Conservation (phyloP, 2,329 filamentous ascomycete species). For the Exophiala sp. region DNA sequence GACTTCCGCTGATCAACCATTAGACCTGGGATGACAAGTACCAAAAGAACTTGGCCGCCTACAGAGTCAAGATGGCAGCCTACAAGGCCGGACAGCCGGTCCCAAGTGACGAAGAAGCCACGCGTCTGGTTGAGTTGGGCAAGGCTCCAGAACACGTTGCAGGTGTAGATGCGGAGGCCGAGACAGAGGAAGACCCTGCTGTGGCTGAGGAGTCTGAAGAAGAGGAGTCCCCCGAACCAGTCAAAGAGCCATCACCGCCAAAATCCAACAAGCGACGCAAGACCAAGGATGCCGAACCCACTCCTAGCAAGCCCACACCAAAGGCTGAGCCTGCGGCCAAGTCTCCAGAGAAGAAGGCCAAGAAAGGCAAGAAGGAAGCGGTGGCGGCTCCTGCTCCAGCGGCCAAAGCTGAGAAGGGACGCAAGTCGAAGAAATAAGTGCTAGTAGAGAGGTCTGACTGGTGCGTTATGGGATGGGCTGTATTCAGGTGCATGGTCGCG, state of each 20-base stretch:
- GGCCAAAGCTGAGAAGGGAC: slow-evolving; percentile 27
- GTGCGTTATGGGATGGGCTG: neutral
- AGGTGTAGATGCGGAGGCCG: slow-evolving; percentile 32
- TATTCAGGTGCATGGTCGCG: no score
- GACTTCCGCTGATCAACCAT: slow-evolving; percentile 4
- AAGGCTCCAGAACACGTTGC: slow-evolving; percentile 26
- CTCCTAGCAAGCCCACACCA: slow-evolving; percentile 37
- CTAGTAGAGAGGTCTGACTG: neutral
- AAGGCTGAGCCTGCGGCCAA: slow-evolving; percentile 31
- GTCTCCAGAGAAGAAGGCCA: slow-evolving; percentile 37
- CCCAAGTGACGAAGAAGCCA: slow-evolving; percentile 43
- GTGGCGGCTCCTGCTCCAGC: slow-evolving; percentile 18
- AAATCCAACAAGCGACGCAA: slow-evolving; percentile 42
- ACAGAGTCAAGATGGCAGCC: slow-evolving; percentile 52
- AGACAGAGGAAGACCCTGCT: slow-evolving; percentile 34
- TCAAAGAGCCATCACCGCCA: slow-evolving; percentile 42
- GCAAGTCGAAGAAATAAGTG: slow-evolving; percentile 26
- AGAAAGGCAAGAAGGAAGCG: slow-evolving; percentile 49
- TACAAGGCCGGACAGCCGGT: slow-evolving; percentile 54
- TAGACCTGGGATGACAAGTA: slow-evolving; percentile 58
- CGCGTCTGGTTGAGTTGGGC: slow-evolving; percentile 42
- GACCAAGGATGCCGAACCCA: slow-evolving; percentile 36
- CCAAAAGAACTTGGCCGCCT: slow-evolving; percentile 53
- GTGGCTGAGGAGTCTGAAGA: slow-evolving; percentile 36
- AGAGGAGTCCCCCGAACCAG: slow-evolving; percentile 35